Evolutionary conservation across 345 rosid genomes (phyloP).

Genomic region (Salix suchowensis): DNA sequence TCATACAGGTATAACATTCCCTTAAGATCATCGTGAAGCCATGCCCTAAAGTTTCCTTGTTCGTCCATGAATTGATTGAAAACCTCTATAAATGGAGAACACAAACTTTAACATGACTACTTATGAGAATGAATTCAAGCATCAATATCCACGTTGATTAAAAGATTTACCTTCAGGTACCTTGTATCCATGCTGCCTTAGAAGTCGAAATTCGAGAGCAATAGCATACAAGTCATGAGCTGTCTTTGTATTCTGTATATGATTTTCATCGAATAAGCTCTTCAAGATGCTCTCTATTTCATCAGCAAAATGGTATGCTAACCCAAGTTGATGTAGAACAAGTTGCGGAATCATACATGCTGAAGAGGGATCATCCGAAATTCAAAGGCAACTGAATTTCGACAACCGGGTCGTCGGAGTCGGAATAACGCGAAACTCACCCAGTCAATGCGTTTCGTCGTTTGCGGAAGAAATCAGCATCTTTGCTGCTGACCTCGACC

Average conservation of each 20-base stretch:
- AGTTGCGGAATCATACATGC: no score
- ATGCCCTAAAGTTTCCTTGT: slow-evolving; percentile 5
- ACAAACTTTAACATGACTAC: background rate
- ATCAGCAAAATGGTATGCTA: slow-evolving; percentile 1
- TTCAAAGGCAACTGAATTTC: no score
- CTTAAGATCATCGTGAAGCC: slow-evolving; percentile 15
- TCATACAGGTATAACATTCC: slow-evolving; percentile 33
- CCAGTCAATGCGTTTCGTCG: no score
- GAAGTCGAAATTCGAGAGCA: slow-evolving; percentile 8
- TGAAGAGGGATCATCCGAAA: no score
- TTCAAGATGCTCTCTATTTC: background rate
- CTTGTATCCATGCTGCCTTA: background rate
- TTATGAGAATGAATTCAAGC: no score
- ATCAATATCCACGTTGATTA: no score
- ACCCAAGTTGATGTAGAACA: no score
- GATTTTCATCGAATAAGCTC: background rate
- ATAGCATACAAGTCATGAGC: background rate
- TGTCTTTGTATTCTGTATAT: background rate
- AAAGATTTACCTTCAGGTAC: background rate
- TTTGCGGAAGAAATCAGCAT: no score
- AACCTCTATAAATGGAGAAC: slow-evolving; percentile 17
- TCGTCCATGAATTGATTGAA: slow-evolving; percentile 21
- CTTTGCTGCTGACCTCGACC: no score
- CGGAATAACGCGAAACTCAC: no score
- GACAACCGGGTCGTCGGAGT: no score